Evolutionary conservation across 805 yeast species (phyloP).

Genomic region (Lipomyces yamadae): DNA sequence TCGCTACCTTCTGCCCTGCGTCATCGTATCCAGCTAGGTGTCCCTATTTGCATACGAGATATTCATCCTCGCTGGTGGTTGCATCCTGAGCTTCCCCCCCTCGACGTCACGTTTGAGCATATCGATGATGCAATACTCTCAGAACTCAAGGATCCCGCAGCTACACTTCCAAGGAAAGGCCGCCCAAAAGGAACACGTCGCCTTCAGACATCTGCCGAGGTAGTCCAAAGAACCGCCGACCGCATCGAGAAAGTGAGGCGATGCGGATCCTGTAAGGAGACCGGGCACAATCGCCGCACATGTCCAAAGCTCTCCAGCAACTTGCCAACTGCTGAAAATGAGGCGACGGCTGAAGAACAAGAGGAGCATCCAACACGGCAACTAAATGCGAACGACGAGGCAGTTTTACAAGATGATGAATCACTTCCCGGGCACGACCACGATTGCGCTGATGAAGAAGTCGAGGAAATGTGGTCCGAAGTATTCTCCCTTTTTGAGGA

Average conservation of each 20-base stretch:
- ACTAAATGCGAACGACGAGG: neutral
- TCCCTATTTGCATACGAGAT: neutral
- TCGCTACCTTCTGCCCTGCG: too few species aligned
- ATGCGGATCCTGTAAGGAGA: constrained; percentile 3
- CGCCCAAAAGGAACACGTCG: constrained; percentile 1
- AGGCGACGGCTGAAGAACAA: neutral
- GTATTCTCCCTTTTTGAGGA: neutral
- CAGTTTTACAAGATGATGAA: neutral
- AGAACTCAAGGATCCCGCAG: constrained; percentile 9
- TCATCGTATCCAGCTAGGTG: neutral
- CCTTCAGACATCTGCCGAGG: neutral
- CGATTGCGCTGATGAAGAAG: neutral
- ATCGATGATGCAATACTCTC: neutral
- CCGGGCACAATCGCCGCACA: neutral
- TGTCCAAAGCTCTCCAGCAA: neutral
- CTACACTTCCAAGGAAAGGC: constrained; percentile 2
- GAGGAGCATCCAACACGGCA: neutral
- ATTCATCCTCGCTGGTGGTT: constrained; percentile 4
- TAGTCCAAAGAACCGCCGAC: neutral
- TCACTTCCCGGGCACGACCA: neutral
- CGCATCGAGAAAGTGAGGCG: constrained; percentile 6
- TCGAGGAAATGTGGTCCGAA: constrained; percentile 6
- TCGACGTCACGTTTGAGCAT: neutral
- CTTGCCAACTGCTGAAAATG: neutral
- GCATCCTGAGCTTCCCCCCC: neutral